Evolutionary conservation across 2,329 filamentous ascomycete genomes (phyloP), one percentile per base, ranked within the genome.

Genomic region (Aspergillus nomiae): DNA sequence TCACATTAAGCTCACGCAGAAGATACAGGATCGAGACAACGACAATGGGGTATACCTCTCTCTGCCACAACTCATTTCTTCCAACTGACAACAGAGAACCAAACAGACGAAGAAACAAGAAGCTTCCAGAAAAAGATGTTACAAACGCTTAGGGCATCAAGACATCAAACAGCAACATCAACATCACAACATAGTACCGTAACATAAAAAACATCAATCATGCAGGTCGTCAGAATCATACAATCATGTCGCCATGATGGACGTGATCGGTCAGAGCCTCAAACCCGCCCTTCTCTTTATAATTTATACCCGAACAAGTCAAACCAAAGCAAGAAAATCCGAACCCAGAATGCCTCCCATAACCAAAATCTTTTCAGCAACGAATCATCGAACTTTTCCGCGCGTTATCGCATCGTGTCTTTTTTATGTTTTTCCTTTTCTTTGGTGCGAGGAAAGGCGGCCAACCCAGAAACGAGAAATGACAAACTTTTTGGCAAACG

Each of bases 181-280:
- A 48, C 56, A 59, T 59, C 32, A 48, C 30, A 45, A 64, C 55
- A 62, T 43, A 62, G 50, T 26, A 38, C 19, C 45, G 59, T 58
- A 63, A 64, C 57, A 64, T 41, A 62, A 43, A 61, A 43, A 65
- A 61, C 60, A 58, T 63, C 60, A 60, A 58, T 71, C 69, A 64
- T 65, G 67, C 65, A 70, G 65, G 68, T 71, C 69, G 67, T 71
- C 65, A 70, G 60, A 71, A 68, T 71, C 69, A 61, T 71, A 70
- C 68, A 70, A 69, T 68, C 69, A 69, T 66, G 68, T 68, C 62
- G 64, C 67, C 68, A 65, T 70, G 67, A 70, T 56, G 67, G 68
- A 70, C 68, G 68, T 62, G 64, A 67, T 69, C 61, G 62, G 63
- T 69, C 59, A 64, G 55, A 65, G 58, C 51, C 51, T 61, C 56